Conservation (phyloP, 1,284 basidiomycete species). For the Stygiomarasmius scandens region DNA sequence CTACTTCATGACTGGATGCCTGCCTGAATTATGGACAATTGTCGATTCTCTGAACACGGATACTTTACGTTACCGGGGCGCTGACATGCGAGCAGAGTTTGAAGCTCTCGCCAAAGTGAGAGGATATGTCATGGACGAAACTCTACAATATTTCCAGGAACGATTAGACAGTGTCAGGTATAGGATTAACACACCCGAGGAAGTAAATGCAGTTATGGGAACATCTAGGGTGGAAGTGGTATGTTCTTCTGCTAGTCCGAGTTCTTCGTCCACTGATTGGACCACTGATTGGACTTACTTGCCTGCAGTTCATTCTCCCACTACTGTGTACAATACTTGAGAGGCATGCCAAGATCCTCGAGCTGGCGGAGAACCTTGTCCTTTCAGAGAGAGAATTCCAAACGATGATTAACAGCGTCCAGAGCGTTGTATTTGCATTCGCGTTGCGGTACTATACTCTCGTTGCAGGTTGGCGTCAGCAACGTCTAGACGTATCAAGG, state of each 20-base stretch:
- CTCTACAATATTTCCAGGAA: slow-evolving; percentile 16
- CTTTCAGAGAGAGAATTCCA: slow-evolving; percentile 25
- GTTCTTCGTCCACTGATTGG: background rate
- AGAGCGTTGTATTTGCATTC: slow-evolving; percentile 25
- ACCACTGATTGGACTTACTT: too few relatives aligned
- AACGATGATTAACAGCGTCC: slow-evolving; percentile 27
- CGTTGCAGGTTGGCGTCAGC: slow-evolving; percentile 30
- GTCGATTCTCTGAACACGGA: slow-evolving; percentile 22
- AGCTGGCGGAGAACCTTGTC: slow-evolving; percentile 21
- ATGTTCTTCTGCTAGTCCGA: slow-evolving; percentile 3
- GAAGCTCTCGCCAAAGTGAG: slow-evolving; percentile 19
- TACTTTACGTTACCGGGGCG: slow-evolving; percentile 17
- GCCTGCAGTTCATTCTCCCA: slow-evolving; percentile 25
- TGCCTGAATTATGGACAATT: slow-evolving; percentile 25
- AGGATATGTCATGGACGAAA: slow-evolving; percentile 17
- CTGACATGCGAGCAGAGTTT: slow-evolving; percentile 15
- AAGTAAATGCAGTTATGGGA: slow-evolving; percentile 21
- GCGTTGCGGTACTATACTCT: slow-evolving; percentile 26
- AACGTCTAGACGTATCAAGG: slow-evolving; percentile 26
- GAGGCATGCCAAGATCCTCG: slow-evolving; percentile 26
- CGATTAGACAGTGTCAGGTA: slow-evolving; percentile 23
- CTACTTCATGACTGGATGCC: slow-evolving; percentile 22
- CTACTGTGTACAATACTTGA: slow-evolving; percentile 26
- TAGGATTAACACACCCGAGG: slow-evolving; percentile 23
- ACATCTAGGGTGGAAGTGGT: slow-evolving; percentile 27